Base-by-base conservation (phyloP, 345 rosid genomes). In the Sapria himalayana region DNA sequence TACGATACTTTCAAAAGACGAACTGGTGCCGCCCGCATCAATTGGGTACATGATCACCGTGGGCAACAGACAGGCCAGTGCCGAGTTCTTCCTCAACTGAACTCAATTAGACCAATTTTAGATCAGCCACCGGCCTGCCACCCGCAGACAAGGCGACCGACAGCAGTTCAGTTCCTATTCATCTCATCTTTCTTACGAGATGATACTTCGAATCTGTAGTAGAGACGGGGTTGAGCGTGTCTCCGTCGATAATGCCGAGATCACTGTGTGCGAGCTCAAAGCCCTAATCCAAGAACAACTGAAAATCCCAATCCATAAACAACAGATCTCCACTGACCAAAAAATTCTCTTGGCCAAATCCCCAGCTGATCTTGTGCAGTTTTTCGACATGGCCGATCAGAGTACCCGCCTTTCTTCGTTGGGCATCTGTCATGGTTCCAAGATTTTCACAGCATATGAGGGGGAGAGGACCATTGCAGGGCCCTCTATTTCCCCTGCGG, bases 181-280 rank as follows among this genome's bases (percentile, higher is more conserved):
- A n/a, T n/a, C n/a, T n/a, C n/a, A n/a, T 23, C 10, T 3, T 15
- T 16, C 11, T 29, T 15, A 3, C 42, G 50, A 18, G 50, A 76
- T 80, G 93, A 61, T 82, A 77, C 73, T 89, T 16, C 58, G 98
- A 57, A 74, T 89, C 56, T 76, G 94, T 39, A 82, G 94, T 55
- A 59, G 98, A 41, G 98, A 89, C 56, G 98, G 98, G 46, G 67
- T 82, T 6, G 98, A 89, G 61, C 74, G 98, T 24, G 70, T 89
- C 51, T 53, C 59, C 8, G 40, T 74, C 39, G 84, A 74, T 13
- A 62, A 56, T 49, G 44, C 75, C 11, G 48, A 62, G 39, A 48
- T 62, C 39, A 72, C 86, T 9, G 51, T 82, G 15, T 54, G 69
- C 25, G 73, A 74, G 22, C 81, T 89, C 42, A 76, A 69, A 70